Conservation (phyloP, 2,329 filamentous ascomycete genomes). For the Setomelanomma holmii region DNA sequence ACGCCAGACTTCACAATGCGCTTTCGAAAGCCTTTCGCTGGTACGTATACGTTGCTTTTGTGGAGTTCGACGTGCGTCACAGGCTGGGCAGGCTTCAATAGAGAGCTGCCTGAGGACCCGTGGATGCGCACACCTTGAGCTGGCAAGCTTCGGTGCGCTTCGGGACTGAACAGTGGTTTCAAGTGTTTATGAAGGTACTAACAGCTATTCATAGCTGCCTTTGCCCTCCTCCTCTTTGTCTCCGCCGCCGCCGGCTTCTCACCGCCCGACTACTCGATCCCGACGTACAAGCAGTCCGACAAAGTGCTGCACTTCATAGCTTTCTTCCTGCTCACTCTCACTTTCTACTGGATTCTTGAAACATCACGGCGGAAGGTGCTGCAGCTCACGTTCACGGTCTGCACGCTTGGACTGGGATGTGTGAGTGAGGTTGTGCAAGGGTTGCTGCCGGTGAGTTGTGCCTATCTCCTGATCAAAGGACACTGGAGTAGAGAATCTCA, state of each 20-base stretch:
- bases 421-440: constrained; percentile 80
- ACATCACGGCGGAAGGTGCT: constrained; percentile 84
- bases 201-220: constrained; percentile 45
- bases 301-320: constrained; percentile 86
- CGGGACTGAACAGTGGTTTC: not conserved
- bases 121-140: constrained; percentile 4
- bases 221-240: constrained; percentile 68
- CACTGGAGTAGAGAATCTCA: too few species aligned
- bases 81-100: not conserved
- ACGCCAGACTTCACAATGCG: constrained; percentile 64
- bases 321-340: constrained; percentile 85
- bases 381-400: constrained; percentile 81
- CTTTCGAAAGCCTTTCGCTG: constrained; percentile 87
- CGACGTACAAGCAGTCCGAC: constrained; percentile 74
- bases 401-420: constrained; percentile 74
- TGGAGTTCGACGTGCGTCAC: constrained; percentile 1
- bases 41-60: constrained; percentile 60
- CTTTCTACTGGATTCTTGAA: constrained; percentile 98
- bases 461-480: too few species aligned
- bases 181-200: not conserved
- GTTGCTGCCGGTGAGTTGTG: constrained; percentile 64
- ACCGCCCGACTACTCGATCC: constrained; percentile 51
- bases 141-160: not conserved
- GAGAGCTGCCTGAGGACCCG: constrained; percentile 16
- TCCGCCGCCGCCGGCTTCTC: constrained; percentile 77